phyloP scores from a whole-genome alignment of 345 rosid species.

The Bruguiera parviflora region DNA sequence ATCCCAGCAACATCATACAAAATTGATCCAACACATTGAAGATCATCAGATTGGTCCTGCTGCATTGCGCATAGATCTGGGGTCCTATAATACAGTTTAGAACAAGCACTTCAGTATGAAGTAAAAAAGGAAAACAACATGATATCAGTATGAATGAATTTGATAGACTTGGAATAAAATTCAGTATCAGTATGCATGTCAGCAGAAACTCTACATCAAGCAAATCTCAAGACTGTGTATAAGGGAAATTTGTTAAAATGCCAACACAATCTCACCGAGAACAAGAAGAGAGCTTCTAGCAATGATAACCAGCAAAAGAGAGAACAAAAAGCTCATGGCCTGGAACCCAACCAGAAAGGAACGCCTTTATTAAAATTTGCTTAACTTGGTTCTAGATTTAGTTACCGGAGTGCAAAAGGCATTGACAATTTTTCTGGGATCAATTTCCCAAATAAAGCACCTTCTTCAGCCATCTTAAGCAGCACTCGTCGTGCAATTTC shows the following conservation, averaged over 20 bases:
- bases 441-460: conserved; percentile 47
- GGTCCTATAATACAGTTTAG: conserved; percentile 38
- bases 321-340: not conserved
- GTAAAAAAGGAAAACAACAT: not conserved
- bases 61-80: conserved; percentile 66
- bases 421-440: conserved; percentile 44
- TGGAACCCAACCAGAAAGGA: not conserved
- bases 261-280: no score
- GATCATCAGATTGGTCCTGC: conserved; percentile 61
- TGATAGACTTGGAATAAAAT: no score
- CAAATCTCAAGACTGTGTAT: no score
- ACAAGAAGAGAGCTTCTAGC: no score
- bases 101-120: not conserved
- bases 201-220: no score
- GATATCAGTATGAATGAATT: no score
- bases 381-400: not conserved
- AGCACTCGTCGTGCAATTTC: conserved; percentile 71
- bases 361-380: not conserved
- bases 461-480: conserved; percentile 53
- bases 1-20: conserved; percentile 48
- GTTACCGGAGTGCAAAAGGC: conserved; percentile 55
- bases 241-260: no score
- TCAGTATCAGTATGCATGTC: no score
- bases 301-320: no score
- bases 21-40: conserved; percentile 55